Evolutionary conservation across 2,329 filamentous ascomycete species (phyloP), one percentile per base, ranked within the genome.

Genomic region (Ceratocystis colombiana): DNA sequence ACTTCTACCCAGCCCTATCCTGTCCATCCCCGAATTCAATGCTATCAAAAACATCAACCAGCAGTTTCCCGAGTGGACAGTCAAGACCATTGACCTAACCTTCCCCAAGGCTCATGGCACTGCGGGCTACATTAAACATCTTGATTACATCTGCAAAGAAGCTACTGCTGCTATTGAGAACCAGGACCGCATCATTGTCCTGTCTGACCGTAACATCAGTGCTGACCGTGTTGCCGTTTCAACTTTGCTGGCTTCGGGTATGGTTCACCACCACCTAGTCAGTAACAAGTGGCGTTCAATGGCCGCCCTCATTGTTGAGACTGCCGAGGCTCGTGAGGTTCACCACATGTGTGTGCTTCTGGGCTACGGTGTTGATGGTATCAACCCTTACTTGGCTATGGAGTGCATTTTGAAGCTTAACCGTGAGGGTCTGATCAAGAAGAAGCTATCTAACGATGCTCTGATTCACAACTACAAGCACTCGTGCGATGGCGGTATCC

Each of bases 291-390:
- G 92, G 90, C 84, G 93, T 75, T 92, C 93, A 12, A 84, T 92
- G 77, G 90, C 85, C 70, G 93, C 92, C 61, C 78, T 97, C 59
- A 82, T 96, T 50, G 84, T 96, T 44, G 93, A 97, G 80, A 96
- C 92, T 69, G 93, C 88, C 59, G 93, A 97, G 76, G 93, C 93
- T 71, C 90, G 93, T 77, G 93, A 97, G 77, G 93, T 97, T 6
- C 93, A 97, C 76, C 93, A 97, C 78, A 96, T 96, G 90, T 96
- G 90, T 79, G 93, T 97, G n/a, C 83, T 96, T 55, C 84, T 97
- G 68, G 93, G 93, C 65, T 97, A 97, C 72, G 93, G 93, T 79
- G 91, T 88, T 66, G 93, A 97, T 78, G 93, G 88, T 62, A 86
- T 97, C 74, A 96, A 94, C 80, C 93, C 93, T 22, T 96, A 96